Base-by-base conservation (phyloP, 2,329 filamentous ascomycete species). In the Apiospora pterosperma region DNA sequence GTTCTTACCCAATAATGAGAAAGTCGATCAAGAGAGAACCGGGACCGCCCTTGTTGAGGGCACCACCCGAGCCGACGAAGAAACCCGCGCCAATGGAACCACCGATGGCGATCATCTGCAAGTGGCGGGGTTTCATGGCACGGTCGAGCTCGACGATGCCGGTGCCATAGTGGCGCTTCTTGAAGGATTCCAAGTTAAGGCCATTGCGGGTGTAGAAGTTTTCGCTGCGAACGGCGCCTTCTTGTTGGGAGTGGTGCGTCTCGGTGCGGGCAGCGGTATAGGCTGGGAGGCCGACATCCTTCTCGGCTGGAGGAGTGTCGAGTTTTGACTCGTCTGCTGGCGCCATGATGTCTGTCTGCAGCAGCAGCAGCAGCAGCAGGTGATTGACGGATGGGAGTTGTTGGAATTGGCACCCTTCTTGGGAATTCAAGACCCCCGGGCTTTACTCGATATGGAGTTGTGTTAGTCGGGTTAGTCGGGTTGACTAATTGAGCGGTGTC, bases 81-180 rank as follows among this genome's bases (percentile, higher is more conserved):
- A 88, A 86, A 76, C 85, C 85, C 66, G 85, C 85, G 72, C 85
- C 85, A 58, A 88, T 88, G 28, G 83, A 84, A 67, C 83, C 83
- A 67, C 83, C 82, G 55, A 84, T 84, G 66, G 81, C 81, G 69
- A 84, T 84, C 81, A 84, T 83, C 75, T 84, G 80, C 68, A 84
- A 73, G 73, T 84, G 82, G 63, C 82, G 78, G 34, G 78, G 77
- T 71, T 82, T 81, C 76, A 84, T 81, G 64, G 69, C 70, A 41
- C 77, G 75, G 63, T 80, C 77, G 63, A 80, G 72, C 70, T 79
- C 76, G 62, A 76, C 74, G 63, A 76, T 70, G 41, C 75, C 74
- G 36, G 67, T 39, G 60, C 74, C 76, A 62, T 76, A 75, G 67
- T 77, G 72, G 59, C 79, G 77, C 68, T 74, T 75, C 70, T 77